Conservation (phyloP, 176 grass and related monocot genomes). For the Dendrocalamus sinicus region DNA sequence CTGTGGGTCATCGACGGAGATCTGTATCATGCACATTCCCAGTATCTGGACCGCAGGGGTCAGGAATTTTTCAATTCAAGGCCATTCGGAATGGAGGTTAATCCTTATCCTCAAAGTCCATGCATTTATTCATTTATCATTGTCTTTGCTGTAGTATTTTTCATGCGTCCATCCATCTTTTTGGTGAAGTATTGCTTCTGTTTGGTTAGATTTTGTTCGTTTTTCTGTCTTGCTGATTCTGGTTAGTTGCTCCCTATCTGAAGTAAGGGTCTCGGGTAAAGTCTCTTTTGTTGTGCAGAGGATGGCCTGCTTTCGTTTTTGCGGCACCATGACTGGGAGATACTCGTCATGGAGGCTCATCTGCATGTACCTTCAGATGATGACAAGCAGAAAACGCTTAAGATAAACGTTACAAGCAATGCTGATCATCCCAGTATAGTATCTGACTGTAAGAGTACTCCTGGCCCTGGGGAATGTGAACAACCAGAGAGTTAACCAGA, state of each 20-base stretch:
- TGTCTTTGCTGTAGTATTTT: constrained; percentile 16
- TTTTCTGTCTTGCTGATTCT: neutral
- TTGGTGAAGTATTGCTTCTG: neutral
- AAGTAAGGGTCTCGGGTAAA: neutral
- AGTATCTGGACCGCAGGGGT: constrained; percentile 81
- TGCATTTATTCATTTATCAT: neutral
- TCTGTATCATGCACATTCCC: constrained; percentile 89
- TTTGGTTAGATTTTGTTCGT: neutral
- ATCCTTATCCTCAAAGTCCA: constrained; percentile 3
- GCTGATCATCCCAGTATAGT: neutral
- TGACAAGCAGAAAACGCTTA: constrained; percentile 50
- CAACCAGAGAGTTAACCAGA: constrained; percentile 31
- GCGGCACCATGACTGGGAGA: constrained; percentile 80
- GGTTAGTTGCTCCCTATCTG: neutral
- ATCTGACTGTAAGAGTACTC: constrained; percentile 3
- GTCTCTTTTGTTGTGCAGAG: constrained; percentile 40
- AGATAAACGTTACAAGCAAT: constrained; percentile 50
- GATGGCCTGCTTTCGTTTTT: constrained; percentile 80
- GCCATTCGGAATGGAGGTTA: constrained; percentile 73
- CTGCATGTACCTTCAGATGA: constrained; percentile 71
- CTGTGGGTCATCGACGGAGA: constrained; percentile 61
- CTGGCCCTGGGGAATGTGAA: constrained; percentile 20
- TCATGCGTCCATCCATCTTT: neutral
- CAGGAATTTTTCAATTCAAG: constrained; percentile 72
- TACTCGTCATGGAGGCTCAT: constrained; percentile 73